Evolutionary conservation across 2,329 filamentous ascomycete species (phyloP).

Genomic region (Talaromyces amestolkiae): DNA sequence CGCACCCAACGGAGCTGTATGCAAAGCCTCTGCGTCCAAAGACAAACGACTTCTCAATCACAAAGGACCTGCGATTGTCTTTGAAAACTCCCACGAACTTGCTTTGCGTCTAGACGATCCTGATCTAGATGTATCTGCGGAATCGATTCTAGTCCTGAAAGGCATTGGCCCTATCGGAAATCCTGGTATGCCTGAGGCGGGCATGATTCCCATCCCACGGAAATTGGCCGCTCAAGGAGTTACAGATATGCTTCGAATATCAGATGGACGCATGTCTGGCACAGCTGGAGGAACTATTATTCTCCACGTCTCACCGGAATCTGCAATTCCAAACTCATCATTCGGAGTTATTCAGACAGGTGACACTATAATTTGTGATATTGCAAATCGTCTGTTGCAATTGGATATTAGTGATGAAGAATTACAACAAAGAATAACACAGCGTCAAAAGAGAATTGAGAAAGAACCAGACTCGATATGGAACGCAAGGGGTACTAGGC

Average conservation of each 20-base stretch:
- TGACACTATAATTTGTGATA: slow-evolving; percentile 48
- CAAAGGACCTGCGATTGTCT: slow-evolving; percentile 48
- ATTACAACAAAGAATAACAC: slow-evolving; percentile 38
- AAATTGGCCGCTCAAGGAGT: slow-evolving; percentile 50
- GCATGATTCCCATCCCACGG: slow-evolving; percentile 51
- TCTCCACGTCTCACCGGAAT: slow-evolving; percentile 54
- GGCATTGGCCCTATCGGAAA: slow-evolving; percentile 53
- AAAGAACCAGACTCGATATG: not conserved
- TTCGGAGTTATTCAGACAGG: slow-evolving; percentile 51
- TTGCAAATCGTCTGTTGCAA: slow-evolving; percentile 43
- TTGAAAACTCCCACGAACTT: slow-evolving; percentile 49
- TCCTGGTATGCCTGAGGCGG: slow-evolving; percentile 55
- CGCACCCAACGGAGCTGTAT: slow-evolving; percentile 49
- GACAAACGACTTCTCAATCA: slow-evolving; percentile 46
- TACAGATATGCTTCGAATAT: slow-evolving; percentile 53
- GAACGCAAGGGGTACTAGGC: slow-evolving; percentile 22
- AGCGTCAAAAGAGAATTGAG: slow-evolving; percentile 20
- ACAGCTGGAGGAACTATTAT: slow-evolving; percentile 57
- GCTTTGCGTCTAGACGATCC: slow-evolving; percentile 48
- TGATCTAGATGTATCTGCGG: slow-evolving; percentile 42
- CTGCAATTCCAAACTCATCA: slow-evolving; percentile 46
- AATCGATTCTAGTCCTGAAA: slow-evolving; percentile 50
- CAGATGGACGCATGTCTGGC: slow-evolving; percentile 56
- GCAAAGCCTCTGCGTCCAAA: slow-evolving; percentile 54
- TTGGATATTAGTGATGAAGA: slow-evolving; percentile 46